Conservation (phyloP, 257 asterid species). For the Sherardia arvensis region DNA sequence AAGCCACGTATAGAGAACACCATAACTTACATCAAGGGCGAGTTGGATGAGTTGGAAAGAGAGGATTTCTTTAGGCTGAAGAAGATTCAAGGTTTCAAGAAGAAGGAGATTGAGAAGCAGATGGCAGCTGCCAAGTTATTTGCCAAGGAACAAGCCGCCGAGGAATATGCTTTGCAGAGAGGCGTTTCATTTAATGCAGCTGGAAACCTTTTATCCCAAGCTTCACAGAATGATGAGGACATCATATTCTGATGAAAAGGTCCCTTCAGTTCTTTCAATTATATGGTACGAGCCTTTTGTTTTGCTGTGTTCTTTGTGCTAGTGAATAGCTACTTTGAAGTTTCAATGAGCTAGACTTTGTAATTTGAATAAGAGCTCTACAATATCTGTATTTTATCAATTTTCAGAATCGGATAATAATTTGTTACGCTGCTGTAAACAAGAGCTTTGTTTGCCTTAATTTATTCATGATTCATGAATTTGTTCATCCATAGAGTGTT, state of each 20-base stretch:
- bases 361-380: slow-evolving; percentile 18
- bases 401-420: slow-evolving; percentile 7
- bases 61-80: slow-evolving; percentile 46
- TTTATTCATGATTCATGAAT: neutral
- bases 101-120: slow-evolving; percentile 29
- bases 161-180: slow-evolving; percentile 23
- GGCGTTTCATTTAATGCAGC: slow-evolving; percentile 25
- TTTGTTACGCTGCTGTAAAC: neutral
- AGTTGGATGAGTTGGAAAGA: slow-evolving; percentile 42
- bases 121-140: slow-evolving; percentile 25
- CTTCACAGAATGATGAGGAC: slow-evolving; percentile 29
- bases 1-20: slow-evolving; percentile 45
- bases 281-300: neutral
- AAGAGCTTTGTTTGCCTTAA: neutral
- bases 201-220: slow-evolving; percentile 17
- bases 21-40: slow-evolving; percentile 37
- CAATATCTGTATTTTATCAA: slow-evolving; percentile 12
- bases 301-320: slow-evolving; percentile 9
- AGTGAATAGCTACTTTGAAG: slow-evolving; percentile 1
- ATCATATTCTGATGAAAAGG: slow-evolving; percentile 31
- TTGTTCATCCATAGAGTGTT: neutral
- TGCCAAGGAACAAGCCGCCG: slow-evolving; percentile 28
- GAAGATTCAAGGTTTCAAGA: slow-evolving; percentile 46
- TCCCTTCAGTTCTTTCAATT: slow-evolving; percentile 1
- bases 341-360: neutral